Evolutionary conservation across 163 green algal genomes (phyloP).

Genomic region (Prototheca cutis): DNA sequence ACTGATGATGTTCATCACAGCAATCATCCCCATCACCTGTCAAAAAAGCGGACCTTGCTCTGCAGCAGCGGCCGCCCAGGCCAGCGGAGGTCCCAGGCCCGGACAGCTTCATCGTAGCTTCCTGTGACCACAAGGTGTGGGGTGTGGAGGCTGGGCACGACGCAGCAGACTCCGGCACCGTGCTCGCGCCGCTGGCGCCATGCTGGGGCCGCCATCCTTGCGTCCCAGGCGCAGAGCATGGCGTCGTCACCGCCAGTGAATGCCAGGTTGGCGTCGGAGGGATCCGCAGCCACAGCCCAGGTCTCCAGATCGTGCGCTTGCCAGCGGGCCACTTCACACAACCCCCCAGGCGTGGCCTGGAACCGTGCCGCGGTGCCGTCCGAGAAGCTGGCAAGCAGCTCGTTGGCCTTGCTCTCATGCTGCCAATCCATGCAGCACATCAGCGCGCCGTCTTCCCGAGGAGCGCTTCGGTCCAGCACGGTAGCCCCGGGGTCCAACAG

Average conservation of each 20-base stretch:
- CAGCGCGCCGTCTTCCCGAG: background rate
- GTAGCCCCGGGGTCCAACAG: too few relatives aligned
- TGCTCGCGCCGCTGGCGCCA: constrained; percentile 59
- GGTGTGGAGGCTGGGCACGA: constrained; percentile 70
- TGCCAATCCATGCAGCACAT: background rate
- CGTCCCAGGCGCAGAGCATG: constrained; percentile 70
- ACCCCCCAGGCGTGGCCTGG: background rate
- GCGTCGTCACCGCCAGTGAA: constrained; percentile 82
- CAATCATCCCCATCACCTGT: too few relatives aligned
- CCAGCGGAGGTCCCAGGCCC: constrained; percentile 86
- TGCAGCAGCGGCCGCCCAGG: constrained; percentile 29
- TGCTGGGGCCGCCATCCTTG: constrained; percentile 17
- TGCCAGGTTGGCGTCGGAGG: constrained; percentile 33
- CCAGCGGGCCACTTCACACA: constrained; percentile 8
- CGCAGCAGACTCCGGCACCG: constrained; percentile 72
- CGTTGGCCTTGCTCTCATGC: background rate
- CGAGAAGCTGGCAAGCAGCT: constrained; percentile 6
- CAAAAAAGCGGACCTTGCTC: too few relatives aligned
- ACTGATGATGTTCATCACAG: too few relatives aligned
- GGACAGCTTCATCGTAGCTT: constrained; percentile 61
- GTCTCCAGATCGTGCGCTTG: constrained; percentile 56
- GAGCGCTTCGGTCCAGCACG: background rate
- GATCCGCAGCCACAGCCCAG: constrained; percentile 57
- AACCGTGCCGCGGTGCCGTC: background rate
- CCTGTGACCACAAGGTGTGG: constrained; percentile 60